Evolutionary conservation across 768 basidiomycete species (phyloP).

Genomic region (Termitomyces sp.): DNA sequence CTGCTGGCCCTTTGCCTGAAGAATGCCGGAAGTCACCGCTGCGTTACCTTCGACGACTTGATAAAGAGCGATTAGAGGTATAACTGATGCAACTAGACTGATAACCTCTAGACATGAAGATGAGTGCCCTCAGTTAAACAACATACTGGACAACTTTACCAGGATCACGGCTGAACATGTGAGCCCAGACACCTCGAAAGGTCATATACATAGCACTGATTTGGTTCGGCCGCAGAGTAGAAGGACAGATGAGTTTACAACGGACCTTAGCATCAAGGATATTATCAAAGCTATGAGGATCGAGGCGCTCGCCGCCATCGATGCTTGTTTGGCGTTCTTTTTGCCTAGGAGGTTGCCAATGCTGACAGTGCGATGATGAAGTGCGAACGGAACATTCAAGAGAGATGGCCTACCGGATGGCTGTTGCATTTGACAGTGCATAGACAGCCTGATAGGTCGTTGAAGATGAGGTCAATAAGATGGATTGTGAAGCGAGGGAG

Average conservation of each 20-base stretch:
- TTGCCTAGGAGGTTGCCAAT: slow-evolving; percentile 11
- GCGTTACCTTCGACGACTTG: slow-evolving; percentile 80
- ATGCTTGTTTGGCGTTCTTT: slow-evolving; percentile 4
- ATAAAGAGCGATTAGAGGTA: slow-evolving; percentile 73
- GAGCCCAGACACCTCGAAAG: slow-evolving; percentile 64
- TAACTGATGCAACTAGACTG: slow-evolving; percentile 55
- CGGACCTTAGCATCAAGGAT: background rate
- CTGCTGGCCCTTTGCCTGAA: slow-evolving; percentile 83
- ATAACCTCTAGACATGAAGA: slow-evolving; percentile 39
- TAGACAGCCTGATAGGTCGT: slow-evolving; percentile 80
- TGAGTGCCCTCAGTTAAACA: background rate
- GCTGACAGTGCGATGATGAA: background rate
- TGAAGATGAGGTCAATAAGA: slow-evolving; percentile 73
- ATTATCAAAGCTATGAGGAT: slow-evolving; percentile 55
- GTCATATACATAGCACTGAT: slow-evolving; percentile 46
- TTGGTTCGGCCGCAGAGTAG: background rate
- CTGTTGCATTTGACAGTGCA: slow-evolving; percentile 73
- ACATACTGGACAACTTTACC: slow-evolving; percentile 27
- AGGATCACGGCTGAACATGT: slow-evolving; percentile 70
- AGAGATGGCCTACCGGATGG: slow-evolving; percentile 60
- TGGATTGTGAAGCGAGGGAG: slow-evolving; percentile 81
- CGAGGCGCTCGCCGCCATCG: slow-evolving; percentile 40
- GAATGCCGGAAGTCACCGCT: slow-evolving; percentile 67
- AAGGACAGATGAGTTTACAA: background rate
- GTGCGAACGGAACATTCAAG: background rate